Conservation (phyloP, 192 early-diverging fungal genomes). For the Coemansia sp. region DNA sequence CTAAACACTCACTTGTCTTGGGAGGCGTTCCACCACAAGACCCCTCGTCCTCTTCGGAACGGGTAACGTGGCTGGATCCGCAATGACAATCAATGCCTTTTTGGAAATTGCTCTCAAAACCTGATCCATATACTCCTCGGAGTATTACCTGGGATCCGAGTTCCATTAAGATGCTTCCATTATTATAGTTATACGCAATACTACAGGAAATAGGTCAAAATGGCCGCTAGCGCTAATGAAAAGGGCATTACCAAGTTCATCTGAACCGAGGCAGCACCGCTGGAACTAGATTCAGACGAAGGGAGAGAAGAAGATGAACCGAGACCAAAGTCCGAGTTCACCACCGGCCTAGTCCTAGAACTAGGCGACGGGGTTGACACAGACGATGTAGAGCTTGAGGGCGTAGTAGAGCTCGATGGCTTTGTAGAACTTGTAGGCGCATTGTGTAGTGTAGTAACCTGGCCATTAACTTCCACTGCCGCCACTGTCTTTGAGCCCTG, state of each 20-base stretch:
- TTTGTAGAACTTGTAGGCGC: not conserved
- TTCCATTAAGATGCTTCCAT: constrained; percentile 26
- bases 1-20: not conserved
- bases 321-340: constrained; percentile 12
- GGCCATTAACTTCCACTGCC: constrained; percentile 19
- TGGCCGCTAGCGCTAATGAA: not conserved
- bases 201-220: not conserved
- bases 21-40: not conserved
- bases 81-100: not conserved
- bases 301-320: not conserved
- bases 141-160: constrained; percentile 41
- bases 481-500: constrained; percentile 17
- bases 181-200: not conserved
- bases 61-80: not conserved
- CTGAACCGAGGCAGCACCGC: not conserved
- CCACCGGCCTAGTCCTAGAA: not conserved
- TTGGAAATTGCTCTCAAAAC: constrained; percentile 33
- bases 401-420: not conserved
- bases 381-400: not conserved
- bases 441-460: not conserved
- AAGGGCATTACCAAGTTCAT: not conserved
- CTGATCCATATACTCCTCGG: constrained; percentile 60
- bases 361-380: not conserved
- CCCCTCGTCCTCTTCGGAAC: not conserved
- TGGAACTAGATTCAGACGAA: not conserved